Percentiles rank a stretch among this genome's conserved stretches.
phyloP scores from a whole-genome alignment of 2,329 filamentous ascomycete species.

The Aspergillus fructus region DNA sequence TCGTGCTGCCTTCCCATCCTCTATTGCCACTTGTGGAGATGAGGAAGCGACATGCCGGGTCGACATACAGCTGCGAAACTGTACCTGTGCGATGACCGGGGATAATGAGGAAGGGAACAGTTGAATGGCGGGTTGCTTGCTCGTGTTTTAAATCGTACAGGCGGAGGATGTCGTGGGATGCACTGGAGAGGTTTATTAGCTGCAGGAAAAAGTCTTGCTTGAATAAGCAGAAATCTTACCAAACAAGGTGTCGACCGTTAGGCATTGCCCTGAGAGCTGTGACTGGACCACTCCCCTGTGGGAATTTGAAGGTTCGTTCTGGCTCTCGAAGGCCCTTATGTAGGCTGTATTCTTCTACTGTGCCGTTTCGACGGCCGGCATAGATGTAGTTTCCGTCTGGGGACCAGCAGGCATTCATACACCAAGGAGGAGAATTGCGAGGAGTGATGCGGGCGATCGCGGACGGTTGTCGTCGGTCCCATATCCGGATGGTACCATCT shows the following conservation, averaged over 20 bases:
- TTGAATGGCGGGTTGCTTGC: constrained; percentile 66
- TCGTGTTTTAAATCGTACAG: constrained; percentile 81
- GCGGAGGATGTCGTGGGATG: constrained; percentile 88
- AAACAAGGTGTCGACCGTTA: constrained; percentile 88
- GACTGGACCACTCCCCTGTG: constrained; percentile 82
- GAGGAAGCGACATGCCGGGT: constrained; percentile 87
- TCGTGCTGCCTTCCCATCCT: constrained; percentile 89
- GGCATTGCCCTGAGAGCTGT: constrained; percentile 87
- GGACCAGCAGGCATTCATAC: constrained; percentile 95
- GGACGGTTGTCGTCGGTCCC: constrained; percentile 63
- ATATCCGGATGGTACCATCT: constrained; percentile 49
- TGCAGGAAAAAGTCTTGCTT: neutral
- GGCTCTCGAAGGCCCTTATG: constrained; percentile 76
- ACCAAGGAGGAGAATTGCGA: constrained; percentile 84
- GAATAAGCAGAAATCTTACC: constrained; percentile 49
- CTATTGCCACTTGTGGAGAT: constrained; percentile 86
- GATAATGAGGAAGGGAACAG: constrained; percentile 93
- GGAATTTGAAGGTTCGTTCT: constrained; percentile 80
- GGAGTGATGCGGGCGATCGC: constrained; percentile 78
- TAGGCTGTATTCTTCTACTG: constrained; percentile 90
- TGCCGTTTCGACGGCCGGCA: constrained; percentile 83
- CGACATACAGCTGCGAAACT: constrained; percentile 80
- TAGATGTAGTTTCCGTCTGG: constrained; percentile 95
- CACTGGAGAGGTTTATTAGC: constrained; percentile 53
- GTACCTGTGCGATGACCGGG: constrained; percentile 87